Conservation (phyloP, 169 alveolate species). For the Plasmodium gonderi region DNA sequence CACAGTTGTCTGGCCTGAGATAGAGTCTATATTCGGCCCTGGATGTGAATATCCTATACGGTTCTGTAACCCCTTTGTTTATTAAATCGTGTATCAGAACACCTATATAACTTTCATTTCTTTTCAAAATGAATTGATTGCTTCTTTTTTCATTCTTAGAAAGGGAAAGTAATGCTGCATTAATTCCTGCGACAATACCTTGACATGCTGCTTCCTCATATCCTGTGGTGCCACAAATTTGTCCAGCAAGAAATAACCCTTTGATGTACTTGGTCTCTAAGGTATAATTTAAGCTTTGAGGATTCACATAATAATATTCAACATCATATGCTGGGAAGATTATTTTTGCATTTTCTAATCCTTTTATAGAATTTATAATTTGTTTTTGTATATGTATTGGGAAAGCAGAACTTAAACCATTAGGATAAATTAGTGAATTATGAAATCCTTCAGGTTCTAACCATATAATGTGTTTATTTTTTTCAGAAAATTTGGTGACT, state of each 20-base stretch:
- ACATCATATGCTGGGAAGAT: constrained; percentile 92
- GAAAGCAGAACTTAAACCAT: constrained; percentile 92
- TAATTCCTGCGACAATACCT: constrained; percentile 94
- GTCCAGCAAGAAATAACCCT: constrained; percentile 91
- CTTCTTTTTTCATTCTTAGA: neutral
- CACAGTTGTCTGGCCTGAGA: constrained; percentile 89
- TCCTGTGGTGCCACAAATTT: constrained; percentile 95
- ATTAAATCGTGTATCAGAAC: constrained; percentile 92
- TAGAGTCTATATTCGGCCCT: constrained; percentile 90
- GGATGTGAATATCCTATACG: constrained; percentile 93
- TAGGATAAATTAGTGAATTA: constrained; percentile 89
- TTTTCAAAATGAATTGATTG: constrained; percentile 74
- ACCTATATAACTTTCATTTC: constrained; percentile 91
- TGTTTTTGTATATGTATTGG: constrained; percentile 87
- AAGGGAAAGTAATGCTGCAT: constrained; percentile 88
- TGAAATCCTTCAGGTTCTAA: constrained; percentile 93
- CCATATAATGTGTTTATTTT: constrained; percentile 91
- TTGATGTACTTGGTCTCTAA: constrained; percentile 85
- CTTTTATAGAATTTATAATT: constrained; percentile 79
- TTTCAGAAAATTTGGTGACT: constrained; percentile 85
- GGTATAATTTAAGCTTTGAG: constrained; percentile 85
- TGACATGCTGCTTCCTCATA: constrained; percentile 95
- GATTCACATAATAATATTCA: constrained; percentile 90
- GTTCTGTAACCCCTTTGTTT: constrained; percentile 89
- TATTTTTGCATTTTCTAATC: constrained; percentile 88